Conservation (phyloP, 2,329 filamentous ascomycete genomes). For the Seiridium unicorne region DNA sequence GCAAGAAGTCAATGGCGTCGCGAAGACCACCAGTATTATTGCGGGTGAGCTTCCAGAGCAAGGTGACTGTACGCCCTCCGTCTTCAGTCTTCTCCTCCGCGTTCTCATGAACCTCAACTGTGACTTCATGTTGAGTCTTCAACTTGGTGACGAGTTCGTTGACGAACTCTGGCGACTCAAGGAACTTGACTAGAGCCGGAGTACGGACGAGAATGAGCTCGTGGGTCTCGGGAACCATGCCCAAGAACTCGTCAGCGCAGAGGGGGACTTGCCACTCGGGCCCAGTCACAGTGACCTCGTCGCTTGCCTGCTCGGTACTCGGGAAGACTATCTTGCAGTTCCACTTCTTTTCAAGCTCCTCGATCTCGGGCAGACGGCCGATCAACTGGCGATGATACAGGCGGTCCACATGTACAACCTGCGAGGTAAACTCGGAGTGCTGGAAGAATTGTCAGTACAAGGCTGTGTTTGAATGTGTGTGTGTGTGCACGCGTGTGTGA, state of each 20-base stretch:
- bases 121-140: conserved; percentile 88
- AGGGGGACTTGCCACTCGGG: conserved; percentile 98
- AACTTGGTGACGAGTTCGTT: conserved; percentile 80
- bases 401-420: conserved; percentile 89
- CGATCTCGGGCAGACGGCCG: conserved; percentile 81
- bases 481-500: not conserved
- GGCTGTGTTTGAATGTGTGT: not conserved
- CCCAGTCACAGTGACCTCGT: conserved; percentile 91
- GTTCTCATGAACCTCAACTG: conserved; percentile 71
- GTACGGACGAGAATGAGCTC: conserved; percentile 82
- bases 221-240: conserved; percentile 96
- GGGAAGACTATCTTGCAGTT: conserved; percentile 99
- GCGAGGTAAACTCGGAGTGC: conserved; percentile 96
- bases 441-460: conserved; percentile 27
- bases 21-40: conserved; percentile 96
- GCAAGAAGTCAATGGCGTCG: conserved; percentile 93
- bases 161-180: conserved; percentile 78
- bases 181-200: conserved; percentile 73
- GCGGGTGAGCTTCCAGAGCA: conserved; percentile 83
- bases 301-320: conserved; percentile 94
- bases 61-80: conserved; percentile 55
- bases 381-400: conserved; percentile 94
- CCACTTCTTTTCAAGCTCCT: conserved; percentile 97
- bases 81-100: conserved; percentile 57
- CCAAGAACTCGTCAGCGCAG: conserved; percentile 92